Evolutionary conservation across 2,329 filamentous ascomycete species (phyloP).

Genomic region (Pseudogymnoascus sp.): DNA sequence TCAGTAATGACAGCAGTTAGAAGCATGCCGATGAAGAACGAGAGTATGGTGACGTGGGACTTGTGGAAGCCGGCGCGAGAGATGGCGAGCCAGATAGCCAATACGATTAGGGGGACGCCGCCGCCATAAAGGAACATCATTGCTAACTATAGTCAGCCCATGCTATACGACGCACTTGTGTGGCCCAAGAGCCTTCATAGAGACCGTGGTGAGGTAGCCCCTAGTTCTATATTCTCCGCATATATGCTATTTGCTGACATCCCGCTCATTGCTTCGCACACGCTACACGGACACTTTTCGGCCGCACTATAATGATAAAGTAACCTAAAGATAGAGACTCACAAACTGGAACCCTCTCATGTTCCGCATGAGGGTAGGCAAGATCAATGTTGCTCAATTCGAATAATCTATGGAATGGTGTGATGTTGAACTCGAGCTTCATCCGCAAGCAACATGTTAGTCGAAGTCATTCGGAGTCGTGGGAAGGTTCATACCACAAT

Average conservation of each 20-base stretch:
- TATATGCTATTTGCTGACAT: not conserved
- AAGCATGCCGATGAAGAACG: constrained; percentile 65
- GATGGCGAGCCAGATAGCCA: constrained; percentile 57
- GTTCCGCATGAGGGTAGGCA: constrained; percentile 74
- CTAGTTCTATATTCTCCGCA: not conserved
- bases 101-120: constrained; percentile 56
- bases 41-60: constrained; percentile 75
- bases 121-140: constrained; percentile 76
- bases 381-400: constrained; percentile 76
- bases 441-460: not conserved
- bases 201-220: not conserved
- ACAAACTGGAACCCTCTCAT: constrained; percentile 76
- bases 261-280: not conserved
- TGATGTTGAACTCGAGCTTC: constrained; percentile 59
- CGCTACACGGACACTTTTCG: not conserved
- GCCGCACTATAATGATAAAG: not conserved
- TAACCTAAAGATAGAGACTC: constrained; percentile 28
- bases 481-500: constrained; percentile 40
- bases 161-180: not conserved
- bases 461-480: not conserved
- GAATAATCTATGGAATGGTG: constrained; percentile 93
- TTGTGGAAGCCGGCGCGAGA: constrained; percentile 63
- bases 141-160: constrained; percentile 29
- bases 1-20: constrained; percentile 81
- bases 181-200: not conserved